Evolutionary conservation across 176 grass and related monocot species (phyloP), one percentile per base, ranked within the genome.

Genomic region (Poa pratensis): DNA sequence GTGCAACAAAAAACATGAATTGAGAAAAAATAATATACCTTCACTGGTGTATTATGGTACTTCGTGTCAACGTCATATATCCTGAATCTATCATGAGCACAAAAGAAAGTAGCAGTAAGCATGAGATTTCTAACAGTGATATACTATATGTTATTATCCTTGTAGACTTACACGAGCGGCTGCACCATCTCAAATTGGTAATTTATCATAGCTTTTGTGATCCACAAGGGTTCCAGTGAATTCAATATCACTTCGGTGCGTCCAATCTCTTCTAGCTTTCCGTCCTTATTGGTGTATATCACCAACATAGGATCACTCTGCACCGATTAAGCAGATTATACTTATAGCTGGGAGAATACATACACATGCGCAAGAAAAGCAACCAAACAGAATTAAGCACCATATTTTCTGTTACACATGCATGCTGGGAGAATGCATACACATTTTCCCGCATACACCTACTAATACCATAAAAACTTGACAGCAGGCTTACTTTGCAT

Each of bases 151-250:
- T 49, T 75, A 75, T 32, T 61, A 70, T 88, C 53, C 19, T 54
- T 79, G 77, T 39, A 84, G 79, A 86, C 89, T 88, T 94, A 98
- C 96, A 94, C 69, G 17, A 98, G 92, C 46, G 82, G 91, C 42
- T 96, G 96, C 58, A 98, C 86, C 76, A 92, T 94, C 86, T 96
- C 96, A 82, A 98, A 98, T 74, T 98, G 96, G 81, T 94, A 98
- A 75, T 92, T 94, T 50, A 98, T 94, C 78, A 75, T 79, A 82
- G 84, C 60, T 89, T 96, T 96, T 64, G 96, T 96, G 35, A 98
- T 98, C 96, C 96, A 98, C 53, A 76, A 62, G 49, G 96, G 96
- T 54, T 89, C 94, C 51, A 95, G 67, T 51, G 86, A 90, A 83
- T 98, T 98, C 79, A 89, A 52, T 88, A 96, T 87, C 7, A 98